Evolutionary conservation across 2,329 filamentous ascomycete species (phyloP).

Genomic region (Coleophoma crateriformis): DNA sequence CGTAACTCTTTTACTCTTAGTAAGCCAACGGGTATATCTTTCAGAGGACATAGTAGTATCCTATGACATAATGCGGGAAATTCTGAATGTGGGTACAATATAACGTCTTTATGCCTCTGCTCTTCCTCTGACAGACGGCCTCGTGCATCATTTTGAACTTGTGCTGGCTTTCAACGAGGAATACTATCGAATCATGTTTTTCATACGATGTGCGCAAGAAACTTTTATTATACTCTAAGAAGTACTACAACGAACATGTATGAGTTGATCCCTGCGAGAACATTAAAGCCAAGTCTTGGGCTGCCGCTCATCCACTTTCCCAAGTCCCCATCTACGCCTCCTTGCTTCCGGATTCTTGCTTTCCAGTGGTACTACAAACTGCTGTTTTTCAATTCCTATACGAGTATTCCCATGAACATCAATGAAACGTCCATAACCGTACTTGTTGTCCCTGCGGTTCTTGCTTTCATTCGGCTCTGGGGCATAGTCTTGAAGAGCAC

Average conservation of each 20-base stretch:
- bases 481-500: slow-evolving; percentile 31
- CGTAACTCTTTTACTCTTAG: too few relatives aligned
- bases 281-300: slow-evolving; percentile 11
- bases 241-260: background rate
- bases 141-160: too few relatives aligned
- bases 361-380: slow-evolving; percentile 31
- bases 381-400: slow-evolving; percentile 44
- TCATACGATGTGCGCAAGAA: too few relatives aligned
- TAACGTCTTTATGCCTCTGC: too few relatives aligned
- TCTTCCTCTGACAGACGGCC: too few relatives aligned
- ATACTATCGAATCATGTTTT: too few relatives aligned
- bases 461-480: background rate
- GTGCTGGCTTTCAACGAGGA: too few relatives aligned
- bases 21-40: too few relatives aligned
- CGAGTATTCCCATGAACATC: slow-evolving; percentile 41
- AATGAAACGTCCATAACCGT: slow-evolving; percentile 45
- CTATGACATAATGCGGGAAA: too few relatives aligned
- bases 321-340: slow-evolving; percentile 2
- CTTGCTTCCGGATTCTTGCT: slow-evolving; percentile 12
- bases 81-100: too few relatives aligned
- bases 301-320: slow-evolving; percentile 2
- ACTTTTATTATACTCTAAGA: too few relatives aligned
- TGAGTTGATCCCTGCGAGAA: background rate
- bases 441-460: slow-evolving; percentile 16
- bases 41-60: too few relatives aligned